Base-by-base conservation (phyloP, 1,284 basidiomycete genomes). In the Takashimella tepidaria region DNA sequence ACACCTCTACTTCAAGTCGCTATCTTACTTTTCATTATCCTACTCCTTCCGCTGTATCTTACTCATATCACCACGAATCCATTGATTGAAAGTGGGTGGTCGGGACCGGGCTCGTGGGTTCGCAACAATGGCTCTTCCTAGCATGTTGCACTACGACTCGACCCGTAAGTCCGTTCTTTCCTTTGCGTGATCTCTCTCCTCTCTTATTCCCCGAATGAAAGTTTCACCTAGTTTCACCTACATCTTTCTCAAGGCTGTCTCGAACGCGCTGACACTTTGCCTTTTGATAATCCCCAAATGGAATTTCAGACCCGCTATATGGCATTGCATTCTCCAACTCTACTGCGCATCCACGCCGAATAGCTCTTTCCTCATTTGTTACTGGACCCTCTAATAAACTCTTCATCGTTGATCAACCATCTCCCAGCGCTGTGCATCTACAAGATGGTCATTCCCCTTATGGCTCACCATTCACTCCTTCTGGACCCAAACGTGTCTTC, bases 241-340 rank as follows among this genome's bases (percentile, higher is more conserved):
- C 50, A n/a, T 49, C 62, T 51, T 56, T 37, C 6, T n/a, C 11
- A 11, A 8, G 47, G 8, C 24, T 49, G n/a, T n/a, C n/a, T n/a
- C n/a, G n/a, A n/a, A n/a, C n/a, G 8, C 23, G 23, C 45, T 47
- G 10, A 47, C 11, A 47, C 41, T 16, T 11, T 24, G 11, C 6
- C n/a, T n/a, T n/a, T n/a, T n/a, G n/a, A n/a, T n/a, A n/a, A n/a
- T n/a, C n/a, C n/a, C n/a, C n/a, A n/a, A n/a, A n/a, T n/a, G n/a
- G n/a, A n/a, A n/a, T n/a, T 16, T 12, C 61, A 77, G 76, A 68
- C 53, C 66, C 70, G 25, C 62, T 77, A 21, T 76, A 75, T 56
- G 74, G 73, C 13, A 48, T 77, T 6, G 65, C 65, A 10, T 76
- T 75, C 61, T 74, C 73, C 16, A 63, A 73, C 45, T 66, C 65